Evolutionary conservation across 1,284 basidiomycete genomes (phyloP).

Genomic region (Microbotryum silenes-acaulis): DNA sequence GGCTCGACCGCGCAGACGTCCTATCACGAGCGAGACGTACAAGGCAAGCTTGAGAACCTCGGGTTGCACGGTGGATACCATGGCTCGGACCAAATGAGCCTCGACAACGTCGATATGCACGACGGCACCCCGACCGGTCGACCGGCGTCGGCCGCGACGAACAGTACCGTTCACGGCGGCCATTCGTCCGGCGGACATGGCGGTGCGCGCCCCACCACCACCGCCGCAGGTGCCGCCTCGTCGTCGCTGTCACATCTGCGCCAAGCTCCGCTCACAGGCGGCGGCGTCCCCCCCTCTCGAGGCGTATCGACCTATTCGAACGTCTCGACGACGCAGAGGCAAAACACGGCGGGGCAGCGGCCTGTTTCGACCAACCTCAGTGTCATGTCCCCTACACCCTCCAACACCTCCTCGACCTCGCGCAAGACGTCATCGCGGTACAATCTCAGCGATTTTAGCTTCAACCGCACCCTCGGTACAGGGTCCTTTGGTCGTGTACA

Average conservation of each 20-base stretch:
- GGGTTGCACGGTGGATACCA: conserved; percentile 7
- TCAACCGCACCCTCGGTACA: conserved; percentile 62
- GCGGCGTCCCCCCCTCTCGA: too few relatives aligned
- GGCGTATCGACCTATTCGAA: too few relatives aligned
- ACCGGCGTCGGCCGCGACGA: too few relatives aligned
- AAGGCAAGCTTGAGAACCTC: conserved; percentile 24
- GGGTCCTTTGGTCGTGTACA: conserved; percentile 94
- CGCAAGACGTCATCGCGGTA: conserved; percentile 48
- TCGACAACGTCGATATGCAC: conserved; percentile 20
- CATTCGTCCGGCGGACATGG: too few relatives aligned
- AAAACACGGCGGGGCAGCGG: too few relatives aligned
- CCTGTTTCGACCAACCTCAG: neutral
- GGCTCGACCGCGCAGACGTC: conserved; percentile 1
- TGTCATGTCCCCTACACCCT: conserved; percentile 31
- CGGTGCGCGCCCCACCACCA: too few relatives aligned
- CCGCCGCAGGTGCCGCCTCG: too few relatives aligned
- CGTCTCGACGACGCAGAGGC: too few relatives aligned
- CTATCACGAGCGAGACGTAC: conserved; percentile 15
- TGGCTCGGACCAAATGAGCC: conserved; percentile 14
- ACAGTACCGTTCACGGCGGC: too few relatives aligned
- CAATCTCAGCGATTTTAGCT: conserved; percentile 46
- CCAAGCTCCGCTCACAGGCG: too few relatives aligned
- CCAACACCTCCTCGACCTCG: conserved; percentile 32
- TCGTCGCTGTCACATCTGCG: too few relatives aligned
- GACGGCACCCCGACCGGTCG: conserved; percentile 1